phyloP scores from a whole-genome alignment of 257 asterid species.

The Fraxinus pennsylvanica region DNA sequence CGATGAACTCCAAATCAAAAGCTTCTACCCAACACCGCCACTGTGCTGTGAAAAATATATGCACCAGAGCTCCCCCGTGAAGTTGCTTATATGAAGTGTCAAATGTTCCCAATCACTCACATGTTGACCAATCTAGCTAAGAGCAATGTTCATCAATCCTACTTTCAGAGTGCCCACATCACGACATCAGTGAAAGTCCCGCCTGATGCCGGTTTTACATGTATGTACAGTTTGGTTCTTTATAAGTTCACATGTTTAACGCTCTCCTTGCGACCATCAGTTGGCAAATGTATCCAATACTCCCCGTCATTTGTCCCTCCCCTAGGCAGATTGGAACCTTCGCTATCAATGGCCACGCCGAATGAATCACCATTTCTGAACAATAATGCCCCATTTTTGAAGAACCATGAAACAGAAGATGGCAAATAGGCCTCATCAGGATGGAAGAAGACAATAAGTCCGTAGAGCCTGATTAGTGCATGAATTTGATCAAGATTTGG shows the following conservation, averaged over 20 bases:
- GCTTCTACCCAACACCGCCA: conserved; percentile 88
- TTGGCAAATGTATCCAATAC: conserved; percentile 83
- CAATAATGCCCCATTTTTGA: conserved; percentile 66
- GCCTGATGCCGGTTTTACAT: conserved; percentile 82
- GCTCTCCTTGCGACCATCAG: conserved; percentile 43
- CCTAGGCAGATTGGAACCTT: conserved; percentile 71
- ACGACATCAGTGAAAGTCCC: conserved; percentile 89
- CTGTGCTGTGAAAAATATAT: conserved; percentile 91
- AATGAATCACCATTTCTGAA: conserved; percentile 35
- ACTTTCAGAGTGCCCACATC: conserved; percentile 78
- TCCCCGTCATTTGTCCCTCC: conserved; percentile 75
- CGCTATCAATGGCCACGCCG: conserved; percentile 53
- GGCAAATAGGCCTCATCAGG: conserved; percentile 81
- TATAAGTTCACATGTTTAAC: conserved; percentile 64
- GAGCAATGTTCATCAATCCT: conserved; percentile 55
- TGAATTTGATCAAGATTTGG: conserved; percentile 79
- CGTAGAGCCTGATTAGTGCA: conserved; percentile 65
- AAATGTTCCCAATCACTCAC: conserved; percentile 98
- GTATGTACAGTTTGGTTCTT: conserved; percentile 74
- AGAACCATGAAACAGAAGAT: conserved; percentile 89
- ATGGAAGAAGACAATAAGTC: conserved; percentile 81
- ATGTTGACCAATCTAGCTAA: conserved; percentile 76
- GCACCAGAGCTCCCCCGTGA: conserved; percentile 82
- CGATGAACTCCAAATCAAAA: conserved; percentile 64
- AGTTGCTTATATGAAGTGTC: conserved; percentile 81